These are phyloP conservation scores for Thielaviopsis musarum DNA, from an alignment of 2,329 filamentous ascomycete genomes.

Conservation along the genomic window DNA sequence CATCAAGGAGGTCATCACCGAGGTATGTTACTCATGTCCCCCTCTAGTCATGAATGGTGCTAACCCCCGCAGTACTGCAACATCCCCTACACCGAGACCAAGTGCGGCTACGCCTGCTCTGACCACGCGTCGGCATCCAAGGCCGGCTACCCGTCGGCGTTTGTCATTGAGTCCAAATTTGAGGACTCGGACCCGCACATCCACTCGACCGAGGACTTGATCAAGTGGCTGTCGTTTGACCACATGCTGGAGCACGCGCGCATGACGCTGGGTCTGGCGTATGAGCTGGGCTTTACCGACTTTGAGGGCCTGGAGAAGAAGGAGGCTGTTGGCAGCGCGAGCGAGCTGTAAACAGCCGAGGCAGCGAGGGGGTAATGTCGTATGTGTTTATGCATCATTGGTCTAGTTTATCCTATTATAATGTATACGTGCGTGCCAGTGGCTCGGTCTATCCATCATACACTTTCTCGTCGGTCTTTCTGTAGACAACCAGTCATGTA, in stretches of 20 bases:
- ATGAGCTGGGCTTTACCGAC: constrained; percentile 46
- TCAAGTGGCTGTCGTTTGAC: constrained; percentile 49
- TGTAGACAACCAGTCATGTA: no score
- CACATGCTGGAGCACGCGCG: constrained; percentile 49
- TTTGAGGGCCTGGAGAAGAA: constrained; percentile 27
- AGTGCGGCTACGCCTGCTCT: constrained; percentile 74
- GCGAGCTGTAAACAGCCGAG: constrained; percentile 17
- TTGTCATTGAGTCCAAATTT: constrained; percentile 46
- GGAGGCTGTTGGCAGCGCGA: constrained; percentile 13
- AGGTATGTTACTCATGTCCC: constrained; percentile 23
- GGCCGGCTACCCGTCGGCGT: constrained; percentile 47
- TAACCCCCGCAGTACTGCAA: constrained; percentile 47
- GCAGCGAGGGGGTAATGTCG: background rate
- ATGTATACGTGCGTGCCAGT: no score
- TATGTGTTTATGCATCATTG: background rate
- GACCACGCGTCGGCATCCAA: constrained; percentile 55
- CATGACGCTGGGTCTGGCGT: constrained; percentile 29
- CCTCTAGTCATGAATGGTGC: no score
- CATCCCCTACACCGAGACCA: constrained; percentile 73
- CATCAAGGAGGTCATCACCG: constrained; percentile 73
- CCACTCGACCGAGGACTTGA: constrained; percentile 54
- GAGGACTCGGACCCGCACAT: constrained; percentile 50
- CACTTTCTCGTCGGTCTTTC: no score
- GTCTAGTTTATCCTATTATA: no score
- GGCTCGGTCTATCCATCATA: background rate